These are phyloP conservation scores for Psilocybe tampanensis DNA, from an alignment of 768 basidiomycete genomes.

Conservation along the genomic window DNA sequence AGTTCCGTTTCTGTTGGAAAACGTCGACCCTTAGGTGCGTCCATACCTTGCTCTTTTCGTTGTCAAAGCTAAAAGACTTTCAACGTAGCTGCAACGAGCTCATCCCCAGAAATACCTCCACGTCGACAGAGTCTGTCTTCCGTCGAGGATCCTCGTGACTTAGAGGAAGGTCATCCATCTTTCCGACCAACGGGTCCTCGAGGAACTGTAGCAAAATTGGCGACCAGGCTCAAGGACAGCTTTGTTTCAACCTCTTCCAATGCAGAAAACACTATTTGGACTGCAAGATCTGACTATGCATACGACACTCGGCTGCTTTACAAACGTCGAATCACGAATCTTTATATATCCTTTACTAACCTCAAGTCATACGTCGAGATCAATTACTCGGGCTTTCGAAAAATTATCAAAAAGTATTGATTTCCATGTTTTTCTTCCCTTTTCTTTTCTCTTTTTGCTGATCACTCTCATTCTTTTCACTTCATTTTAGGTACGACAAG, in stretches of 20 bases:
- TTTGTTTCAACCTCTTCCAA: conserved; percentile 34
- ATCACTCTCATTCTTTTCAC: too few species aligned
- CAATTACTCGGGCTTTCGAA: conserved; percentile 92
- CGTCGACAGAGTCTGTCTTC: conserved; percentile 54
- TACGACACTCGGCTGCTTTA: conserved; percentile 82
- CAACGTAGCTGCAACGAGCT: conserved; percentile 1
- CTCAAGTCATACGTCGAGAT: conserved; percentile 88
- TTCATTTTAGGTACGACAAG: conserved; percentile 80
- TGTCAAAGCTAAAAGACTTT: neutral
- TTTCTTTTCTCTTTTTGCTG: too few species aligned
- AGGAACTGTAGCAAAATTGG: conserved; percentile 39
- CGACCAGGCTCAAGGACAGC: conserved; percentile 57
- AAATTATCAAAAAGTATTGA: conserved; percentile 97
- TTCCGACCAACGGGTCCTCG: conserved; percentile 5
- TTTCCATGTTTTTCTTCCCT: too few species aligned
- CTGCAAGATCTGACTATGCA: conserved; percentile 75
- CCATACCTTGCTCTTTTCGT: neutral
- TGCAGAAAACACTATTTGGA: conserved; percentile 67
- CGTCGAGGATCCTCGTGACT: conserved; percentile 40
- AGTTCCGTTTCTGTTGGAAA: conserved; percentile 29
- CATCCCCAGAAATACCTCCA: neutral
- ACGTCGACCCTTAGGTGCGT: conserved; percentile 19
- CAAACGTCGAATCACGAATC: conserved; percentile 85
- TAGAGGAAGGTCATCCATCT: conserved; percentile 37
- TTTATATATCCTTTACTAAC: conserved; percentile 76